Evolutionary conservation across 495 filamentous ascomycete species (phyloP).

Genomic region (Staphylotrichum tortipilum): DNA sequence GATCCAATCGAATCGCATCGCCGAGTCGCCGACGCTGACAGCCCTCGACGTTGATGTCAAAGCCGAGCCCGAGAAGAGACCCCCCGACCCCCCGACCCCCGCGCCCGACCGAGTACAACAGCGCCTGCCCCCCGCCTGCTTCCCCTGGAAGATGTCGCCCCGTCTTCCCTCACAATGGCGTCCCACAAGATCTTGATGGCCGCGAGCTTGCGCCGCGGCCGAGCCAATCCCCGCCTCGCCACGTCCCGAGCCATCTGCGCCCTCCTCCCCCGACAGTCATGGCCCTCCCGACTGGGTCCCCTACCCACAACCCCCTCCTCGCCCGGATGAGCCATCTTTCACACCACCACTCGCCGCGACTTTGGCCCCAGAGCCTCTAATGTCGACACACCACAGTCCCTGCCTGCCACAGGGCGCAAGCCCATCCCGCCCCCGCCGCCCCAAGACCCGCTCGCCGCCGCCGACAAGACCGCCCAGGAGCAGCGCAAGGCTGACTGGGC

Average conservation of each 20-base stretch:
- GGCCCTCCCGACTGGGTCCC: background rate
- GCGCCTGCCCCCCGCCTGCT: background rate
- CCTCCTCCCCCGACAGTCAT: slow-evolving; percentile 1
- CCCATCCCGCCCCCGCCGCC: slow-evolving; percentile 1
- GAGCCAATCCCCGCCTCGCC: slow-evolving; percentile 5
- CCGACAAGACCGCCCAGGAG: slow-evolving; percentile 60
- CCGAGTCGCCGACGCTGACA: too few relatives aligned
- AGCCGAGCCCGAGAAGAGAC: too few relatives aligned
- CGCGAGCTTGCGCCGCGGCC: slow-evolving; percentile 8
- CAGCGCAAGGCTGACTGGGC: slow-evolving; percentile 97
- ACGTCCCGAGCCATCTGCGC: background rate
- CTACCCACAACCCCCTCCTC: background rate
- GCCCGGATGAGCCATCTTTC: slow-evolving; percentile 15
- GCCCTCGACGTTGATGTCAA: too few relatives aligned
- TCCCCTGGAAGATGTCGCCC: slow-evolving; percentile 7
- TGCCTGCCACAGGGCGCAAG: slow-evolving; percentile 1
- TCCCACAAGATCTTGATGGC: slow-evolving; percentile 22
- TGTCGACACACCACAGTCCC: background rate
- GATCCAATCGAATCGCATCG: too few relatives aligned
- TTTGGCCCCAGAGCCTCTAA: background rate
- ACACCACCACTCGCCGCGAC: slow-evolving; percentile 11
- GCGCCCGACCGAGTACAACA: background rate
- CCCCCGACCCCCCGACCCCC: too few relatives aligned
- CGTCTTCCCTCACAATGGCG: slow-evolving; percentile 12
- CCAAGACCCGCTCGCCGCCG: slow-evolving; percentile 22